Percentiles rank a stretch among this genome's conserved stretches.
Conservation (phyloP, 2,329 filamentous ascomycete genomes). For the Capronia coronata region DNA sequence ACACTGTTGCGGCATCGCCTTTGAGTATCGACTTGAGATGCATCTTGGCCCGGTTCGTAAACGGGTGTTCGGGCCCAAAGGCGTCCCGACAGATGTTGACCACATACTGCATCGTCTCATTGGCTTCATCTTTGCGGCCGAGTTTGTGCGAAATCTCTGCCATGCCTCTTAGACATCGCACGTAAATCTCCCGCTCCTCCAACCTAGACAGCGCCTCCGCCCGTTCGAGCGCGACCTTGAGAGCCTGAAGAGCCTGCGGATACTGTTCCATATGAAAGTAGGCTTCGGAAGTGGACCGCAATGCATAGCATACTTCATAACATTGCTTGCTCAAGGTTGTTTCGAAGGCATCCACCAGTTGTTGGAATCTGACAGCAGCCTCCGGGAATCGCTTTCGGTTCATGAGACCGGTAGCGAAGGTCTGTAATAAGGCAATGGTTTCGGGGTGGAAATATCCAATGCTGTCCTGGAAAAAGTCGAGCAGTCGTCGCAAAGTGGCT, state of each 20-base stretch:
- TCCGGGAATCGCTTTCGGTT: conserved; percentile 26
- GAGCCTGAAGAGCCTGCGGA: conserved; percentile 21
- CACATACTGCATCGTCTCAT: conserved; percentile 26
- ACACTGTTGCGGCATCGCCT: conserved; percentile 17
- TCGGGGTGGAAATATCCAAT: conserved; percentile 29
- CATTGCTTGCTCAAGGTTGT: conserved; percentile 24
- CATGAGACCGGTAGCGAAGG: conserved; percentile 26
- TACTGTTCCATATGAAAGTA: conserved; percentile 27
- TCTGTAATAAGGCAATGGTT: conserved; percentile 28
- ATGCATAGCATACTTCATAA: conserved; percentile 28
- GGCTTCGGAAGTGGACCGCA: conserved; percentile 26
- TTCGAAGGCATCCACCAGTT: conserved; percentile 27
- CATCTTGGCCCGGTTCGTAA: conserved; percentile 27
- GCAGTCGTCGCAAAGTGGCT: conserved; percentile 22
- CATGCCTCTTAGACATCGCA: conserved; percentile 26
- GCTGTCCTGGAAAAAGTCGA: conserved; percentile 29
- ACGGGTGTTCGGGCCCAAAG: conserved; percentile 27
- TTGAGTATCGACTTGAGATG: conserved; percentile 27
- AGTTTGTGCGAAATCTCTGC: conserved; percentile 26
- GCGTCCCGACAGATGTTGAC: conserved; percentile 25
- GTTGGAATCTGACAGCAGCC: conserved; percentile 27
- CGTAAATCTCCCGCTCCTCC: conserved; percentile 29
- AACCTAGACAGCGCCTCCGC: conserved; percentile 18
- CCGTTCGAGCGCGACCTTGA: conserved; percentile 25
- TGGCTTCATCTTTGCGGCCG: conserved; percentile 24